These are phyloP conservation scores for Poa annua DNA, from an alignment of 176 grass and related monocot species.

Conservation along the genomic window DNA sequence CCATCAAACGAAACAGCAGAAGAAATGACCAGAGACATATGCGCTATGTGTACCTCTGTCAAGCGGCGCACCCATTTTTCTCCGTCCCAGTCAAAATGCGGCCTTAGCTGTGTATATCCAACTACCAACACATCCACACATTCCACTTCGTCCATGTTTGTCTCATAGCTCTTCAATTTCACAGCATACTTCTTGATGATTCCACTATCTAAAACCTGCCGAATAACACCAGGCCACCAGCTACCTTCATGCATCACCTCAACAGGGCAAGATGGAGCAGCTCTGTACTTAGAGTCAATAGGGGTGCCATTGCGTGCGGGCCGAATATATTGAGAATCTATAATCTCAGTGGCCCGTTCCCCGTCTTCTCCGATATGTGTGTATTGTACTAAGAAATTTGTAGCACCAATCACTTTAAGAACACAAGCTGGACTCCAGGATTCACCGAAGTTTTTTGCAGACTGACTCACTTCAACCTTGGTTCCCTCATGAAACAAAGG, in stretches of 20 bases:
- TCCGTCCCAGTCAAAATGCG: constrained; percentile 25
- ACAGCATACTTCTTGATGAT: constrained; percentile 37
- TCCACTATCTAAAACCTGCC: constrained; percentile 17
- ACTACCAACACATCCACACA: constrained; percentile 34
- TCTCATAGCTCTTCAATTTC: background rate
- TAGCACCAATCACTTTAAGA: constrained; percentile 40
- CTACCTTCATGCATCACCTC: constrained; percentile 39
- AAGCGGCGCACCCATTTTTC: constrained; percentile 32
- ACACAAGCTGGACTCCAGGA: constrained; percentile 54
- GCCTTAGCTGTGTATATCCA: constrained; percentile 35
- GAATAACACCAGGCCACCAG: constrained; percentile 52
- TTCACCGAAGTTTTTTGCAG: constrained; percentile 10
- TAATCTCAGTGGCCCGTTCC: constrained; percentile 34
- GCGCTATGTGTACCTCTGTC: background rate
- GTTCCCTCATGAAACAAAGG: constrained; percentile 29
- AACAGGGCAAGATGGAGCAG: constrained; percentile 20
- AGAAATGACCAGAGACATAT: background rate
- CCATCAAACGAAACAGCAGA: background rate
- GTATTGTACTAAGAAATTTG: constrained; percentile 48
- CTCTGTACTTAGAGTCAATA: background rate
- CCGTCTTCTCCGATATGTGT: constrained; percentile 12
- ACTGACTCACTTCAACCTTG: constrained; percentile 51
- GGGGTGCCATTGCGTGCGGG: background rate
- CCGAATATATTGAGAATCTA: constrained; percentile 49
- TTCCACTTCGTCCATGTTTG: constrained; percentile 24